Evolutionary conservation across 2,329 filamentous ascomycete species (phyloP).

Genomic region (Bipolaris cookei): DNA sequence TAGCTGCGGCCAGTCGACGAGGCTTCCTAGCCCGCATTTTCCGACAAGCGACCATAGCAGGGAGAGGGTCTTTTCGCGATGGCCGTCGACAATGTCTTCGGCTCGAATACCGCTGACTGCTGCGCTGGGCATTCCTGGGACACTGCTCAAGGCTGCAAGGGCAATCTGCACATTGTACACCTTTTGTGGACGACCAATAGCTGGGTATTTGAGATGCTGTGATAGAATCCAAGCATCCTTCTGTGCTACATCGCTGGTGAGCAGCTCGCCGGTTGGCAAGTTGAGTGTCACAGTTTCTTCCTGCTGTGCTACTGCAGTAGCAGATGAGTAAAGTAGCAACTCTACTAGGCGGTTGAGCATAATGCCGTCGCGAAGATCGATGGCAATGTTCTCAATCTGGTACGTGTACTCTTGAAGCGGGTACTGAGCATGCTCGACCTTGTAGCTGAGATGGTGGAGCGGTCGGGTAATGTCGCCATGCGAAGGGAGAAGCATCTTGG

Average conservation of each 20-base stretch:
- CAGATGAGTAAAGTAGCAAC: slow-evolving; percentile 57
- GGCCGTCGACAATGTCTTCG: slow-evolving; percentile 67
- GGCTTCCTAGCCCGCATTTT: slow-evolving; percentile 59
- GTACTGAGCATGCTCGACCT: slow-evolving; percentile 61
- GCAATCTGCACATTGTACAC: slow-evolving; percentile 66
- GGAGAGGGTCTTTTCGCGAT: slow-evolving; percentile 67
- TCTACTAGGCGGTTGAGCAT: slow-evolving; percentile 66
- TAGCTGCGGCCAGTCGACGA: slow-evolving; percentile 64
- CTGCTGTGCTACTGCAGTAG: slow-evolving; percentile 33
- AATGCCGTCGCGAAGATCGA: slow-evolving; percentile 68
- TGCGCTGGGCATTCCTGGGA: slow-evolving; percentile 50
- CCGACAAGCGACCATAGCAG: slow-evolving; percentile 67
- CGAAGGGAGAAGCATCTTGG: slow-evolving; percentile 62
- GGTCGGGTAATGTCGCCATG: slow-evolving; percentile 63
- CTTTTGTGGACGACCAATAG: slow-evolving; percentile 62
- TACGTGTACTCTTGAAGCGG: slow-evolving; percentile 66
- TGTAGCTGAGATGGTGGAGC: slow-evolving; percentile 63
- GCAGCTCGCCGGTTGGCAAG: slow-evolving; percentile 54
- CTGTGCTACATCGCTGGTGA: slow-evolving; percentile 48
- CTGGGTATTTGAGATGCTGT: slow-evolving; percentile 65
- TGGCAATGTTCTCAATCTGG: slow-evolving; percentile 64
- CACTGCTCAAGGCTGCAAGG: slow-evolving; percentile 58
- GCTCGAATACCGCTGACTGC: slow-evolving; percentile 56
- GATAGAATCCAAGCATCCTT: slow-evolving; percentile 58
- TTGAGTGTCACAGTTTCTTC: slow-evolving; percentile 54